A percentile compares a stretch with the other conserved stretches of the same genome.
phyloP scores from a whole-genome alignment of 495 filamentous ascomycete genomes.

The Lophiotrema nucula region DNA sequence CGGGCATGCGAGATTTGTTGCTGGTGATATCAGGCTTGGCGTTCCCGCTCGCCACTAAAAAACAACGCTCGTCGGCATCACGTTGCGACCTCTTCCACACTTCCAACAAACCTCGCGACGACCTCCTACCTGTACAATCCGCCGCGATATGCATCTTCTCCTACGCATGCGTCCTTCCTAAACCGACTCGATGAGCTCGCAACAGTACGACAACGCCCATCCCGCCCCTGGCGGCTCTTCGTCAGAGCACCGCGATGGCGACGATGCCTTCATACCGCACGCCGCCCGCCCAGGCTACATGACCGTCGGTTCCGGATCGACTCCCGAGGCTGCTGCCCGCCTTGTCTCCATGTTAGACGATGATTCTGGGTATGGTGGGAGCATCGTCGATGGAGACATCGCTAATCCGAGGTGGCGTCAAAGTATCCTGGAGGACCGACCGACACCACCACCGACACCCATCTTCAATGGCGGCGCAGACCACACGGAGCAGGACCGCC shows the following conservation, averaged over 20 bases:
- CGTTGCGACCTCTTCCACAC: constrained; percentile 21
- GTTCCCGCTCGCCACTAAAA: constrained; percentile 16
- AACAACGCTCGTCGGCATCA: constrained; percentile 1
- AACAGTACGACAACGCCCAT: constrained; percentile 52
- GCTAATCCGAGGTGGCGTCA: constrained; percentile 58
- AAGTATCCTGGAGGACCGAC: constrained; percentile 65
- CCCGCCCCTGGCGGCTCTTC: constrained; percentile 40
- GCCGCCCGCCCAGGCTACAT: constrained; percentile 65
- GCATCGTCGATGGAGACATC: constrained; percentile 55
- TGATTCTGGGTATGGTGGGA: constrained; percentile 91
- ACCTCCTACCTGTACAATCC: neutral
- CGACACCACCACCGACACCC: constrained; percentile 59
- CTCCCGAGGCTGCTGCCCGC: constrained; percentile 69
- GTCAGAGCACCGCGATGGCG: constrained; percentile 9
- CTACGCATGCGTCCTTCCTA: neutral
- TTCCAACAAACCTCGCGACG: neutral
- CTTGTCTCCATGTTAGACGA: constrained; percentile 70
- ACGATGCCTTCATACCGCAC: constrained; percentile 17
- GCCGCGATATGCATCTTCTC: constrained; percentile 27
- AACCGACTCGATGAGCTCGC: constrained; percentile 65
- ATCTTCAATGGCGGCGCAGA: constrained; percentile 48
- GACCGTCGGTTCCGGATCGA: constrained; percentile 81
- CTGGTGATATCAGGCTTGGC: no score
- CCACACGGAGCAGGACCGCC: constrained; percentile 58
- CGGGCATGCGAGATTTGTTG: no score